Percentiles rank a stretch among this genome's conserved stretches.
Conservation (phyloP, 306 rosid species). For the Fagus sylvatica region DNA sequence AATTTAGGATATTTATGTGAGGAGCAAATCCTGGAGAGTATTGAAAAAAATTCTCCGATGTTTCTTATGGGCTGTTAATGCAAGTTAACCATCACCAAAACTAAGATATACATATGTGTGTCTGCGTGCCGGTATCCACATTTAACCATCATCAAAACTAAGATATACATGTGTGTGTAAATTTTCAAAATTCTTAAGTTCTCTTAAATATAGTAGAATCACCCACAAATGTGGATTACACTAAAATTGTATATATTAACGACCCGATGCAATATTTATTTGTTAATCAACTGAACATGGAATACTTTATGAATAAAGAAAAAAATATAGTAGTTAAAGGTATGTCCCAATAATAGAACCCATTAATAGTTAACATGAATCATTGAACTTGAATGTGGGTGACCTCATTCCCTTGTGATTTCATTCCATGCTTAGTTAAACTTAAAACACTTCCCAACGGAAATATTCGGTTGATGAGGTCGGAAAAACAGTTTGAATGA, state of each 20-base stretch:
- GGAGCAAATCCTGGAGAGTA: no score
- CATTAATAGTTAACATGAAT: not conserved
- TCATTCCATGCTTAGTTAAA: not conserved
- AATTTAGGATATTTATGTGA: no score
- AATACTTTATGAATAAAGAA: not conserved
- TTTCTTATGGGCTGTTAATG: no score
- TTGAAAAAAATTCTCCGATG: no score
- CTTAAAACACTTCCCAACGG: constrained; percentile 19
- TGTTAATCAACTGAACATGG: constrained; percentile 25
- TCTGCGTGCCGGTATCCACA: no score
- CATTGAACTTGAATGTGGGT: constrained; percentile 11
- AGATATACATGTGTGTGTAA: no score
- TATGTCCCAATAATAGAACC: constrained; percentile 8
- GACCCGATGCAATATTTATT: not conserved
- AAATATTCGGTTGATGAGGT: constrained; percentile 36
- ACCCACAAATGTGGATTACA: not conserved
- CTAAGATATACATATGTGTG: no score
- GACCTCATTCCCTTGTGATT: constrained; percentile 10
- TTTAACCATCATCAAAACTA: no score
- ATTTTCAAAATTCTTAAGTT: not conserved
- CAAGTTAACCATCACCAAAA: no score
- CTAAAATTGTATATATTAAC: constrained; percentile 1
- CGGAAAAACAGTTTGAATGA: constrained; percentile 35
- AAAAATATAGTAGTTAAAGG: not conserved
- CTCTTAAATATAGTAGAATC: not conserved